Conservation (phyloP, 1,284 basidiomycete genomes). For the Takashimella tepidaria region DNA sequence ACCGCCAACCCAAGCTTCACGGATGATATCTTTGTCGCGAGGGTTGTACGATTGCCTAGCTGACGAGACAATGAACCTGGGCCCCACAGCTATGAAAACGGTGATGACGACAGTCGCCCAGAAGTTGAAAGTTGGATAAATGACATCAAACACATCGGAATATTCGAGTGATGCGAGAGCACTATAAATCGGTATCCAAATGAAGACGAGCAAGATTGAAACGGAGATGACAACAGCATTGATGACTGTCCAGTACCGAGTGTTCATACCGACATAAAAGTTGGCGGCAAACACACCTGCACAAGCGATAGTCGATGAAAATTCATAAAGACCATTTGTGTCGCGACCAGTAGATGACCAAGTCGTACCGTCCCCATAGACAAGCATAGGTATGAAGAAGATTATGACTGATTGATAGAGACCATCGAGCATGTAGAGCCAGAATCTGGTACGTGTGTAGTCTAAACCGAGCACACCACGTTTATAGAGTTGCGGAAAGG, state of each 20-base stretch:
- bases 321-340: constrained; percentile 74
- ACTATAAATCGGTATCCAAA: constrained; percentile 84
- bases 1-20: constrained; percentile 80
- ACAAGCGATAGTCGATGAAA: constrained; percentile 87
- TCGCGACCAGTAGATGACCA: constrained; percentile 68
- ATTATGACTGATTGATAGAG: constrained; percentile 86
- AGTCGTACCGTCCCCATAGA: constrained; percentile 59
- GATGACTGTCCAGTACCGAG: constrained; percentile 82
- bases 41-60: constrained; percentile 32
- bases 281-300: constrained; percentile 84
- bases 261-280: constrained; percentile 80
- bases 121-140: constrained; percentile 74
- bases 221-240: constrained; percentile 73
- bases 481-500: constrained; percentile 89
- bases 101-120: constrained; percentile 73
- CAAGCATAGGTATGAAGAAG: constrained; percentile 82
- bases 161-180: constrained; percentile 66
- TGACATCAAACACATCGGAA: constrained; percentile 63
- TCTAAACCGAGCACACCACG: constrained; percentile 88
- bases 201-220: constrained; percentile 69
- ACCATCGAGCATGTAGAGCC: constrained; percentile 91
- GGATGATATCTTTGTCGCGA: constrained; percentile 63
- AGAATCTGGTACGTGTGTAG: constrained; percentile 88
- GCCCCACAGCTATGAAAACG: constrained; percentile 64
- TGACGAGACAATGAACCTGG: constrained; percentile 30